Conservation (phyloP, 1,284 basidiomycete species). For the Apiotrichum sp. region DNA sequence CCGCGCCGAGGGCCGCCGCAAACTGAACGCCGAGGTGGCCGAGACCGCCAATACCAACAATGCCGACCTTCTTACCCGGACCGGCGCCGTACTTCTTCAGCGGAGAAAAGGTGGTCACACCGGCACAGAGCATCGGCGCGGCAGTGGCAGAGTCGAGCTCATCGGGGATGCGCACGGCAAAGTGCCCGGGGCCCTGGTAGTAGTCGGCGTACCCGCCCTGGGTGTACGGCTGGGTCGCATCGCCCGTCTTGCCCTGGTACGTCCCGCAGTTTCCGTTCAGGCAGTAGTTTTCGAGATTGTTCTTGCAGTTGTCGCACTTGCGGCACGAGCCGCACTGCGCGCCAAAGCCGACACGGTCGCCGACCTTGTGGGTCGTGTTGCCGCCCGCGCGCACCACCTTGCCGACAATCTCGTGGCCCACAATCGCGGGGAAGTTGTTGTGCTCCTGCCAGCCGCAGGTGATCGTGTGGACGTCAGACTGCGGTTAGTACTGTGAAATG, state of each 20-base stretch:
- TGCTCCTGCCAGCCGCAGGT: constrained; percentile 24
- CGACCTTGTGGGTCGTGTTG: constrained; percentile 31
- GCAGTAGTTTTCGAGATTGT: no score
- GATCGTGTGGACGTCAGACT: constrained; percentile 29
- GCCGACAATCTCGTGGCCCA: constrained; percentile 34
- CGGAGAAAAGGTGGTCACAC: constrained; percentile 49
- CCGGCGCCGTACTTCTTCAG: constrained; percentile 51
- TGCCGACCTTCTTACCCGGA: constrained; percentile 50
- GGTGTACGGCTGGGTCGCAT: constrained; percentile 1
- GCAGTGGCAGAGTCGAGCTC: constrained; percentile 54
- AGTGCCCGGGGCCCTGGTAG: constrained; percentile 48
- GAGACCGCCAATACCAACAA: constrained; percentile 49
- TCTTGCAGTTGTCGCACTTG: constrained; percentile 41
- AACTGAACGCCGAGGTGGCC: constrained; percentile 40
- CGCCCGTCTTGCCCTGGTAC: no score
- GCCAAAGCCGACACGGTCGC: constrained; percentile 51
- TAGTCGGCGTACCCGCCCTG: constrained; percentile 48
- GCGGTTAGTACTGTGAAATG: neutral
- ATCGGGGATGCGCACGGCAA: constrained; percentile 61
- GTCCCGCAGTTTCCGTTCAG: no score
- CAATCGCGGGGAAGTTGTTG: constrained; percentile 17
- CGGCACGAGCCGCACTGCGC: constrained; percentile 49
- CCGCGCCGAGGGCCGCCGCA: constrained; percentile 55
- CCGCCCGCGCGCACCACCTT: constrained; percentile 23
- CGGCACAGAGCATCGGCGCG: constrained; percentile 48